phyloP scores from a whole-genome alignment of 352 stramenopile genomes.

The Pythium graminicola region DNA sequence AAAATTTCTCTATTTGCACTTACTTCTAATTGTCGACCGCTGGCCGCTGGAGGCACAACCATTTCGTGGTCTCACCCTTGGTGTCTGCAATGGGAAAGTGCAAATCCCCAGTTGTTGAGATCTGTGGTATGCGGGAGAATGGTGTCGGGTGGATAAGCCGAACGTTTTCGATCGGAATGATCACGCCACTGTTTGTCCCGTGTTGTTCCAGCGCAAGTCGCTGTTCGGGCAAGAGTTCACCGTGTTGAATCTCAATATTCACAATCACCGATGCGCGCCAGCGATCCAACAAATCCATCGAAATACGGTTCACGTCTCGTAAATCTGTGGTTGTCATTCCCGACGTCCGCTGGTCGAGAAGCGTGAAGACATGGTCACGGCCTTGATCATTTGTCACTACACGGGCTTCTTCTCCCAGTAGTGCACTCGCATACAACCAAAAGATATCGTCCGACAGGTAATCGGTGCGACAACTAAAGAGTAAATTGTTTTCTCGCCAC shows the following conservation, averaged over 20 bases:
- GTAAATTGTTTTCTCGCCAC: slow-evolving; percentile 68
- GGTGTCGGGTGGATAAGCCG: slow-evolving; percentile 48
- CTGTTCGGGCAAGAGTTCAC: slow-evolving; percentile 25
- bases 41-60: slow-evolving; percentile 19
- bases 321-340: slow-evolving; percentile 23
- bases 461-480: slow-evolving; percentile 88
- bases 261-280: slow-evolving; percentile 68
- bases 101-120: slow-evolving; percentile 32
- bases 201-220: not conserved
- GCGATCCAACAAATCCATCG: slow-evolving; percentile 62
- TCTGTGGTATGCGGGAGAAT: slow-evolving; percentile 65
- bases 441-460: slow-evolving; percentile 94
- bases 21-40: not conserved
- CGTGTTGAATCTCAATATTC: slow-evolving; percentile 68
- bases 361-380: slow-evolving; percentile 89
- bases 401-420: slow-evolving; percentile 50
- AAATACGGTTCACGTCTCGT: slow-evolving; percentile 30
- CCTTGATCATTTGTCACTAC: slow-evolving; percentile 98
- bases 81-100: slow-evolving; percentile 45
- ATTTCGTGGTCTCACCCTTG: slow-evolving; percentile 1
- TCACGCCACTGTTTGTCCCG: slow-evolving; percentile 1
- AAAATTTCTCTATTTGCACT: not conserved
- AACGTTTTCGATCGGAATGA: slow-evolving; percentile 51
- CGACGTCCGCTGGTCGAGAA: slow-evolving; percentile 35
- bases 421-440: slow-evolving; percentile 94